These are phyloP conservation scores for Botryotinia calthae DNA, from an alignment of 2,329 filamentous ascomycete genomes.

Conservation along the genomic window DNA sequence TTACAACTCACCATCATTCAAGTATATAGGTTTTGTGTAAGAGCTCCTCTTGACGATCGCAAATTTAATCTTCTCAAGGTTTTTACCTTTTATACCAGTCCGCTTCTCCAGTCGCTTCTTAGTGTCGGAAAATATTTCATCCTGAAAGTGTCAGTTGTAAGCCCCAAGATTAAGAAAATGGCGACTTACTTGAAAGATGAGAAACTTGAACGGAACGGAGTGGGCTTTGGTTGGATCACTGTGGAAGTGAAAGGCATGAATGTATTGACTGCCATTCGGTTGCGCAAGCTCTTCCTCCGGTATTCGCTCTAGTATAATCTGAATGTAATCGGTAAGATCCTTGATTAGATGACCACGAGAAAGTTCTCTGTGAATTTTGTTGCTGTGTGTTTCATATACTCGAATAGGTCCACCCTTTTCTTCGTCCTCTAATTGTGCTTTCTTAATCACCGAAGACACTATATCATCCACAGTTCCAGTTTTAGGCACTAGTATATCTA, in stretches of 20 bases:
- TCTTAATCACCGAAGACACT: conserved; percentile 72
- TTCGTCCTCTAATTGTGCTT: conserved; percentile 76
- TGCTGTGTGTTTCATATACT: conserved; percentile 77
- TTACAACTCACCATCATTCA: conserved; percentile 74
- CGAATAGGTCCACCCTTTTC: conserved; percentile 65
- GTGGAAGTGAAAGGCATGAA: conserved; percentile 90
- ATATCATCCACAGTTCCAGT: conserved; percentile 78
- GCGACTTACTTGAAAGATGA: conserved; percentile 69
- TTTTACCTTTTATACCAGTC: conserved; percentile 94
- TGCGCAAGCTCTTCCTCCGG: conserved; percentile 68
- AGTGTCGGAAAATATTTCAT: conserved; percentile 84
- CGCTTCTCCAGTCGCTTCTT: conserved; percentile 92
- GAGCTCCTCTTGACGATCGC: conserved; percentile 68
- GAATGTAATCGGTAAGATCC: conserved; percentile 81
- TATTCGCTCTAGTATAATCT: conserved; percentile 76
- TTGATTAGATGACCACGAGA: conserved; percentile 68
- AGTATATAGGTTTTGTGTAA: conserved; percentile 76
- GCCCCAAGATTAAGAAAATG: neutral
- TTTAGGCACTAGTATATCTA: conserved; percentile 84
- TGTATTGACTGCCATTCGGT: conserved; percentile 51
- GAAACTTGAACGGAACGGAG: conserved; percentile 86
- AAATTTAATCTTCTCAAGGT: conserved; percentile 98
- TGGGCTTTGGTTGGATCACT: conserved; percentile 81
- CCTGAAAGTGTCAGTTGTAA: conserved; percentile 47
- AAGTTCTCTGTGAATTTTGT: conserved; percentile 82